phyloP scores from a whole-genome alignment of 192 early-diverging fungal species.

The Chytriomyces sp. region DNA sequence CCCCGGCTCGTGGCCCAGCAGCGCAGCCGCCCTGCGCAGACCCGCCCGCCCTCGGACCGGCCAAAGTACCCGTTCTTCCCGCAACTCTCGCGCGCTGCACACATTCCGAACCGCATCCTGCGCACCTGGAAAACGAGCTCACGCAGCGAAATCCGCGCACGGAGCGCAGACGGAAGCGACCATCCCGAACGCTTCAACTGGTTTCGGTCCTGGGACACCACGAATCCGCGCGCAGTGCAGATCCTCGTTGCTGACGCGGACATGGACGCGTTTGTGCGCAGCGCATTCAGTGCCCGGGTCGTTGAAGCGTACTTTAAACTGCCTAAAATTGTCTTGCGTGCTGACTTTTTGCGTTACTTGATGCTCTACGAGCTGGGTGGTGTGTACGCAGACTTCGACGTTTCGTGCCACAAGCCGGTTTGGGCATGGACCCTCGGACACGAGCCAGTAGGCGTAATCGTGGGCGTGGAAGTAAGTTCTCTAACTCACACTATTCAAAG shows the following conservation, averaged over 20 bases:
- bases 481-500: not conserved
- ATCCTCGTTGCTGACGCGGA: conserved; percentile 17
- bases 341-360: conserved; percentile 24
- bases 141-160: conserved; percentile 5
- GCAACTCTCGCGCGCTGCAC: too few species aligned
- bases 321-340: conserved; percentile 15
- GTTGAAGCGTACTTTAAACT: conserved; percentile 25
- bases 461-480: conserved; percentile 28
- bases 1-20: too few species aligned
- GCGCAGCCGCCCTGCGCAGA: too few species aligned
- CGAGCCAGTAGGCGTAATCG: conserved; percentile 15
- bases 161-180: conserved; percentile 12
- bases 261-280: conserved; percentile 26
- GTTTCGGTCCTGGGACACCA: conserved; percentile 13
- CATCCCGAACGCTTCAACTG: not conserved
- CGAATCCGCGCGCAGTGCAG: conserved; percentile 23
- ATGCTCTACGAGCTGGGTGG: conserved; percentile 29
- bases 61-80: too few species aligned
- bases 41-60: too few species aligned
- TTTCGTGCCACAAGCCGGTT: not conserved
- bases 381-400: conserved; percentile 26
- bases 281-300: conserved; percentile 7
- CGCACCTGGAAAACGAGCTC: conserved; percentile 25
- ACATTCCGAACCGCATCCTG: conserved; percentile 26
- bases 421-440: conserved; percentile 16